Evolutionary conservation across 148 eudicot species (phyloP).

Genomic region (Heliosperma pusillum): DNA sequence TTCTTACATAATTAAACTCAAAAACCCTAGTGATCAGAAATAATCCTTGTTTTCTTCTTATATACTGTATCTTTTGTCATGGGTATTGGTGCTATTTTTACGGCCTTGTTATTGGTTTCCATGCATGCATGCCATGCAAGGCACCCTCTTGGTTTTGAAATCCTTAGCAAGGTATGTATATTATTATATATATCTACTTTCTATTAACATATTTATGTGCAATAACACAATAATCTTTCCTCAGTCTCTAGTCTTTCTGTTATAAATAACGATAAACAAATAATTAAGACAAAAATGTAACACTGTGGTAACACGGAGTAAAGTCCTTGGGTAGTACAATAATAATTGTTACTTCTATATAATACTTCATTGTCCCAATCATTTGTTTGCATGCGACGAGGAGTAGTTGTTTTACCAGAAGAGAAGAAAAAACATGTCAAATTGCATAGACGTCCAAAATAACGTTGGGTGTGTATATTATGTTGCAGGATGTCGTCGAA

Average conservation of each 20-base stretch:
- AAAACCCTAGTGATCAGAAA: constrained; percentile 4
- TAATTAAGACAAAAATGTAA: too few species aligned
- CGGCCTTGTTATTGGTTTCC: constrained; percentile 26
- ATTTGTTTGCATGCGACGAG: too few species aligned
- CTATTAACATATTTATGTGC: too few species aligned
- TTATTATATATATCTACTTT: too few species aligned
- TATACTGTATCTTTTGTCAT: constrained; percentile 26
- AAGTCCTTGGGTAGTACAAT: too few species aligned
- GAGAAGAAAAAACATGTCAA: too few species aligned
- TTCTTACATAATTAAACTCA: background rate
- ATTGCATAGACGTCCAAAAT: constrained; percentile 4
- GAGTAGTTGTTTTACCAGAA: too few species aligned
- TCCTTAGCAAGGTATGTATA: constrained; percentile 20
- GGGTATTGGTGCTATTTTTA: constrained; percentile 25
- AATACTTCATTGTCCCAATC: too few species aligned
- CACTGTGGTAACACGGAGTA: too few species aligned
- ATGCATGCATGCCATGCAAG: constrained; percentile 49
- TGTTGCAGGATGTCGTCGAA: constrained; percentile 12
- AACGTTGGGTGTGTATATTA: background rate
- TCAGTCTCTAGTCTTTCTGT: background rate
- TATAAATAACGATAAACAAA: too few species aligned
- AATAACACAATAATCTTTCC: too few species aligned
- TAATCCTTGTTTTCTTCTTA: background rate
- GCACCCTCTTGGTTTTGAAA: constrained; percentile 7
- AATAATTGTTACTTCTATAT: too few species aligned